A percentile compares a stretch with the other conserved stretches of the same genome.
Evolutionary conservation across 345 rosid species (phyloP).

Genomic region (Ceriops tagal): DNA sequence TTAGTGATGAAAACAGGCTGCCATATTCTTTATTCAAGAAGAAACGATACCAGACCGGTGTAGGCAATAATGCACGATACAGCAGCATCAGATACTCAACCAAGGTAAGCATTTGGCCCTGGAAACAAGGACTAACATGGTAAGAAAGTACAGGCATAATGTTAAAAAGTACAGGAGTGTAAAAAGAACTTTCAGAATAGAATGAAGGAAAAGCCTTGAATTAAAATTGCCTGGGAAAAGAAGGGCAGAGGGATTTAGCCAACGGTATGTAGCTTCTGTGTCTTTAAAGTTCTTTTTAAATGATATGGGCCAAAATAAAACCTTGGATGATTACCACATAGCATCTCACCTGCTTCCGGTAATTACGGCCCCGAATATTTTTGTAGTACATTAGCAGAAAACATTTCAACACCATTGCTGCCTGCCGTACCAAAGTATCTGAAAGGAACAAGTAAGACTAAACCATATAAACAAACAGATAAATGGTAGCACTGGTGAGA

Average conservation of each 20-base stretch:
- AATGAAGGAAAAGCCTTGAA: too few relatives aligned
- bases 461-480: not conserved
- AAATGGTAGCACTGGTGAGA: too few relatives aligned
- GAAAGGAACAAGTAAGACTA: conserved; percentile 11
- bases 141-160: conserved; percentile 3
- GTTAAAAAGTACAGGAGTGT: not conserved
- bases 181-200: not conserved
- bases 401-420: conserved; percentile 54
- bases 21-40: conserved; percentile 84
- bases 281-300: not conserved
- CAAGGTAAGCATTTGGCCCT: conserved; percentile 83
- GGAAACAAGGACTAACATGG: conserved; percentile 10
- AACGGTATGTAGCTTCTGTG: too few relatives aligned
- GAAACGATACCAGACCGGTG: conserved; percentile 91
- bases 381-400: conserved; percentile 50
- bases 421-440: conserved; percentile 61
- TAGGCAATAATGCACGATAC: conserved; percentile 76
- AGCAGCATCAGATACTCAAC: conserved; percentile 65
- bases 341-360: conserved; percentile 46
- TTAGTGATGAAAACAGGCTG: conserved; percentile 77
- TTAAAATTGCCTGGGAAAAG: conserved; percentile 36
- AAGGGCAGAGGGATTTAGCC: not conserved
- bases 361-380: conserved; percentile 48
- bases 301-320: not conserved
- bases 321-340: not conserved